Percentiles rank a stretch among this genome's conserved stretches.
These are phyloP conservation scores for Thermothielavioides terrestris DNA, from an alignment of 495 filamentous ascomycete genomes.

Conservation along the genomic window DNA sequence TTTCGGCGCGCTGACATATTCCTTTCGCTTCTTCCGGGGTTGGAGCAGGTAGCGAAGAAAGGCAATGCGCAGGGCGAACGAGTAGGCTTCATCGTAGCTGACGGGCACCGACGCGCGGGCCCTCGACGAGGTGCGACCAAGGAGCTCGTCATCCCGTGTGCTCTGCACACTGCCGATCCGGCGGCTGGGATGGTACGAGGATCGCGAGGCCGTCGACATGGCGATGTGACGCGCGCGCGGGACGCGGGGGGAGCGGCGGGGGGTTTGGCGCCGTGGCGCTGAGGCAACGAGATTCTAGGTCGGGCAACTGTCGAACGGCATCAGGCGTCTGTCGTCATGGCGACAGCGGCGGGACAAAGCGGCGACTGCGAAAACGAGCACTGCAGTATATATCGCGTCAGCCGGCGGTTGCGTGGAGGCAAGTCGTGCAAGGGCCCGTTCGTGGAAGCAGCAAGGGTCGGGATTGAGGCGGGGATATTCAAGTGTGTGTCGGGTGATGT, in stretches of 20 bases:
- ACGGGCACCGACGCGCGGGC: conserved; percentile 33
- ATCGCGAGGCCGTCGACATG: conserved; percentile 40
- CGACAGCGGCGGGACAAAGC: not conserved
- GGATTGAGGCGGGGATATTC: no score
- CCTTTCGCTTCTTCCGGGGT: conserved; percentile 75
- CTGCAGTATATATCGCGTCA: no score
- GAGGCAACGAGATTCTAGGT: no score
- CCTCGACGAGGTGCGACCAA: conserved; percentile 31
- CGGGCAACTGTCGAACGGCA: not conserved
- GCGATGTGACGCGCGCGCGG: conserved; percentile 6
- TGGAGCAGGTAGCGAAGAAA: conserved; percentile 91
- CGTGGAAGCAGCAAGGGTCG: not conserved
- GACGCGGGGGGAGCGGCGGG: no score
- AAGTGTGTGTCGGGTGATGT: no score
- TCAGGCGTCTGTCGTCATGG: conserved; percentile 6
- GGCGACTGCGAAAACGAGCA: not conserved
- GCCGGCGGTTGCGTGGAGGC: no score
- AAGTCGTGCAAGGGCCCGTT: not conserved
- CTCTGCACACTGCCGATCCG: conserved; percentile 38
- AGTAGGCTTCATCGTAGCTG: conserved; percentile 69
- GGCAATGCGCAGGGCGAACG: conserved; percentile 80
- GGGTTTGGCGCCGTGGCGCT: not conserved
- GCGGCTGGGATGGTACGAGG: conserved; percentile 30
- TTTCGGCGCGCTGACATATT: conserved; percentile 64
- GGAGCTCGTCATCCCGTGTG: conserved; percentile 22